These are phyloP conservation scores for Poteriospumella lacustris DNA, from an alignment of 108 stramenopile species.

Conservation along the genomic window DNA sequence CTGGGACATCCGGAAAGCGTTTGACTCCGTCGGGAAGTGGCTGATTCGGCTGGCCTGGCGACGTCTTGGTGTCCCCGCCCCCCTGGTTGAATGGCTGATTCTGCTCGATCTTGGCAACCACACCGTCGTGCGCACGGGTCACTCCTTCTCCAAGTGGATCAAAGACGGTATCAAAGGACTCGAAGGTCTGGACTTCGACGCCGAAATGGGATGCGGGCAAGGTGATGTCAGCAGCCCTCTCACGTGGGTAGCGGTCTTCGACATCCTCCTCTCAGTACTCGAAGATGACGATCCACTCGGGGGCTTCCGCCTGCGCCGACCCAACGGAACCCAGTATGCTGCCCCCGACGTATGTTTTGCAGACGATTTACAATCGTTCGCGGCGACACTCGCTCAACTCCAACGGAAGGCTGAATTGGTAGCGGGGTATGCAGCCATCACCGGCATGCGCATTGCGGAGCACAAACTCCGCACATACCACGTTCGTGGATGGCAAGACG, in stretches of 20 bases:
- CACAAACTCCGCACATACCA: conserved; percentile 6
- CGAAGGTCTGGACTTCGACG: neutral
- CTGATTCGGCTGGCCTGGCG: conserved; percentile 1
- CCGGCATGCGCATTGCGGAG: conserved; percentile 5
- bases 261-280: conserved; percentile 16
- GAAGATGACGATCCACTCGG: neutral
- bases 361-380: neutral
- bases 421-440: neutral
- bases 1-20: conserved; percentile 16
- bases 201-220: conserved; percentile 4
- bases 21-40: conserved; percentile 9
- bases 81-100: neutral
- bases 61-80: neutral
- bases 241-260: neutral
- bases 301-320: neutral
- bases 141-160: neutral
- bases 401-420: conserved; percentile 16
- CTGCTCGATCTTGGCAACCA: neutral
- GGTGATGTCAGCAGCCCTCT: conserved; percentile 19
- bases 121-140: conserved; percentile 1
- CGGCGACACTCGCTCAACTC: neutral
- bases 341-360: neutral
- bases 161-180: conserved; percentile 14
- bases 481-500: conserved; percentile 6
- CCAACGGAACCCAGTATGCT: neutral